Evolutionary conservation across 768 basidiomycete genomes (phyloP).

Genomic region (Serendipita sp.): DNA sequence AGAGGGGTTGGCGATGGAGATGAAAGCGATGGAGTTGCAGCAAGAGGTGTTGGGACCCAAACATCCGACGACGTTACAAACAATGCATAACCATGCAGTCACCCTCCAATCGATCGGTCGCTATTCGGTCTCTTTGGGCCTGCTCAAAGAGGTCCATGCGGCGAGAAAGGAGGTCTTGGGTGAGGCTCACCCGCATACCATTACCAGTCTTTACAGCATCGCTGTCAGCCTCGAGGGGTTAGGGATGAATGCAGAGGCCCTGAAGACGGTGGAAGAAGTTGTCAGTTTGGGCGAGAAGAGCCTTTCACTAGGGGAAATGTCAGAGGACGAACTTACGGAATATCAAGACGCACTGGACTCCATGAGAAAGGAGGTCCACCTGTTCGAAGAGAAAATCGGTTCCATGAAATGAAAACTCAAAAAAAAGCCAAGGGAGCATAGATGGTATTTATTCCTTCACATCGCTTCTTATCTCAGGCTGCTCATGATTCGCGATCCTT

Average conservation of each 20-base stretch:
- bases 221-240: neutral
- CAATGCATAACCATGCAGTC: constrained; percentile 3
- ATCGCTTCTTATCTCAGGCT: no score
- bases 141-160: neutral
- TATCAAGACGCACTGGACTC: neutral
- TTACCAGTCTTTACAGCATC: neutral
- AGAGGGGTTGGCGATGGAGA: neutral
- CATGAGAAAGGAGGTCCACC: neutral
- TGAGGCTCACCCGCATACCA: neutral
- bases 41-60: neutral
- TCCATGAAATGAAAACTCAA: neutral
- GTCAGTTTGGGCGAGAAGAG: neutral
- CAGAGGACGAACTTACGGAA: neutral
- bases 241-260: neutral
- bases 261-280: neutral
- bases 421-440: no score
- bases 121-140: neutral
- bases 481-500: neutral
- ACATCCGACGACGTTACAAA: constrained; percentile 1
- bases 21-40: neutral
- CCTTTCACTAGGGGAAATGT: neutral
- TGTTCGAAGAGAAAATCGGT: constrained; percentile 4
- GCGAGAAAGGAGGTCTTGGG: neutral
- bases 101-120: neutral
- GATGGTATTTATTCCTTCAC: no score